A percentile compares a stretch with the other conserved stretches of the same genome.
phyloP scores from a whole-genome alignment of 805 yeast genomes.

The Wickerhamomyces pijperi region DNA sequence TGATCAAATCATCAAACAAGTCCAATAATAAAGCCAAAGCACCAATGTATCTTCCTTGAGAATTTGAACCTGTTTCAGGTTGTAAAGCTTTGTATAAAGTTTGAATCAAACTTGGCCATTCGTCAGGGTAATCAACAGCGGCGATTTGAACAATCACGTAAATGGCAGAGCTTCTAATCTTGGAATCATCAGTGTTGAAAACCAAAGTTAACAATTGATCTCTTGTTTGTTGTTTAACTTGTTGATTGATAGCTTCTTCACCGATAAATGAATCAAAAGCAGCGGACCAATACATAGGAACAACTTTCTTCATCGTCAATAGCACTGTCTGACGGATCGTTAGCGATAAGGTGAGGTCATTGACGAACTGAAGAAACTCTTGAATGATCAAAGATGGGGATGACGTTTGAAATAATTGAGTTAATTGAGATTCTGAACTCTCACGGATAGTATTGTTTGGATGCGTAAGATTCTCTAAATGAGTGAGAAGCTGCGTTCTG shows the following conservation, averaged over 20 bases:
- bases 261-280: slow-evolving; percentile 71
- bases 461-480: no score
- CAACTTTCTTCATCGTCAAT: slow-evolving; percentile 53
- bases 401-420: no score
- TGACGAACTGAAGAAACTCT: no score
- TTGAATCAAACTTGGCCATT: slow-evolving; percentile 71
- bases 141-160: slow-evolving; percentile 78
- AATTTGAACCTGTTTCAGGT: slow-evolving; percentile 8
- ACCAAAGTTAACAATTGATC: slow-evolving; percentile 34
- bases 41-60: slow-evolving; percentile 4
- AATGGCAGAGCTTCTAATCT: slow-evolving; percentile 55
- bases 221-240: slow-evolving; percentile 41
- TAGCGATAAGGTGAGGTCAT: no score
- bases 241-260: slow-evolving; percentile 46
- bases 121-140: slow-evolving; percentile 87
- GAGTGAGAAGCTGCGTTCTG: no score
- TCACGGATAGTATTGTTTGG: no score
- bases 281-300: slow-evolving; percentile 72
- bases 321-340: slow-evolving; percentile 45
- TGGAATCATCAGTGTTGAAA: slow-evolving; percentile 36
- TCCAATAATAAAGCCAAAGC: slow-evolving; percentile 47
- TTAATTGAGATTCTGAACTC: no score
- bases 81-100: slow-evolving; percentile 30
- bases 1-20: slow-evolving; percentile 72
- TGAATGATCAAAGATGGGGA: no score